phyloP scores from a whole-genome alignment of 1,284 basidiomycete genomes.

The Fomitopsis pinicola region DNA sequence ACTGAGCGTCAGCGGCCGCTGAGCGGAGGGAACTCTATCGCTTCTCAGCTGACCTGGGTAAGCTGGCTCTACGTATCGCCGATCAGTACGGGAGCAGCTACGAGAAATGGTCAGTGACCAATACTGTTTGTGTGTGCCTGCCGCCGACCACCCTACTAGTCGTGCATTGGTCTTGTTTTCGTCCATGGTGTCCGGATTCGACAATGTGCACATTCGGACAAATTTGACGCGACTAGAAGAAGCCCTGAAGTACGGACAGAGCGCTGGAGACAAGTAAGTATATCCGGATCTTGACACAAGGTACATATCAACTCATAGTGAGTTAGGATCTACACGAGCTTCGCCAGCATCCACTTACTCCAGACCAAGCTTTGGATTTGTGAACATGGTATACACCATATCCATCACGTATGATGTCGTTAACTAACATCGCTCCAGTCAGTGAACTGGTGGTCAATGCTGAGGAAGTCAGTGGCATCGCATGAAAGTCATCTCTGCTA shows the following conservation, averaged over 20 bases:
- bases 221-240: slow-evolving; percentile 58
- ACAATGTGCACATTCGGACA: slow-evolving; percentile 58
- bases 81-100: slow-evolving; percentile 56
- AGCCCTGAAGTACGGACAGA: slow-evolving; percentile 59
- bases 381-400: slow-evolving; percentile 48
- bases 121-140: not conserved
- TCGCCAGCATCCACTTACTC: slow-evolving; percentile 51
- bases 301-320: not conserved
- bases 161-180: slow-evolving; percentile 58
- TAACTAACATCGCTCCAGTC: slow-evolving; percentile 35
- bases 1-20: slow-evolving; percentile 40
- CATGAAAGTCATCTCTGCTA: not conserved
- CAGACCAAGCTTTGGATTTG: slow-evolving; percentile 55
- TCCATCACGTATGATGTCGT: not conserved
- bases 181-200: slow-evolving; percentile 62
- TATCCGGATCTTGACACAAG: slow-evolving; percentile 23
- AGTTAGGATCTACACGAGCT: slow-evolving; percentile 53
- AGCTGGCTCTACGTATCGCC: slow-evolving; percentile 58
- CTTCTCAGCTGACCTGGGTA: slow-evolving; percentile 64
- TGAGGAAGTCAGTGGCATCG: slow-evolving; percentile 48
- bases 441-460: slow-evolving; percentile 52
- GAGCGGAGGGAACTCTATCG: slow-evolving; percentile 58
- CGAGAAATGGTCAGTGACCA: slow-evolving; percentile 54
- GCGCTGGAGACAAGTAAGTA: slow-evolving; percentile 59
- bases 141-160: slow-evolving; percentile 29